Evolutionary conservation across 1,139 yeast species (phyloP).

Genomic region (Yarrowia galli): DNA sequence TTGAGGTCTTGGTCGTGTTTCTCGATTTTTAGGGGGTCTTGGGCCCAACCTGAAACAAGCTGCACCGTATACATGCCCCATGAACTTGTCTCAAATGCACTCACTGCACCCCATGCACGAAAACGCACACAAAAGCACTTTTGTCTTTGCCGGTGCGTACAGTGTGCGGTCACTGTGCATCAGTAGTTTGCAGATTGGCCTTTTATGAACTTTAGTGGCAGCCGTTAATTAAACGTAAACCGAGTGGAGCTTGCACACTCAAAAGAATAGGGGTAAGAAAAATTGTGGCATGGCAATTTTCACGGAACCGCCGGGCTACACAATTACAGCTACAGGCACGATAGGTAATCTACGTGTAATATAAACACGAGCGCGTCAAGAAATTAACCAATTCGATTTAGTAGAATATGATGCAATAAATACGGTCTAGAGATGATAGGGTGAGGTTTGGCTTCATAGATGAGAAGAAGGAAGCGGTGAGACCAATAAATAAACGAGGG

Average conservation of each 20-base stretch:
- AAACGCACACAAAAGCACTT: background rate
- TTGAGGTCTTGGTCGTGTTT: background rate
- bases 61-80: constrained; percentile 8
- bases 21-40: background rate
- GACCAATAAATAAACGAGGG: constrained; percentile 14
- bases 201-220: background rate
- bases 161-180: constrained; percentile 22
- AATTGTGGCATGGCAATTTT: background rate
- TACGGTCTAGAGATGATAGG: constrained; percentile 23
- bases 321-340: too few species aligned
- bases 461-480: background rate
- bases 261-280: constrained; percentile 12
- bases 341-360: too few species aligned
- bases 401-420: constrained; percentile 27
- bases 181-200: background rate
- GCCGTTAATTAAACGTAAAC: constrained; percentile 37
- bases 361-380: background rate
- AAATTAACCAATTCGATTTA: constrained; percentile 7
- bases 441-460: background rate
- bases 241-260: background rate
- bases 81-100: constrained; percentile 12
- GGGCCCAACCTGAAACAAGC: constrained; percentile 22
- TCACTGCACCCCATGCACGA: constrained; percentile 2
- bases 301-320: background rate
- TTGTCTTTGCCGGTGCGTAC: constrained; percentile 1